These are phyloP conservation scores for Irpex lacteus DNA, from an alignment of 1,284 basidiomycete genomes.

Conservation along the genomic window DNA sequence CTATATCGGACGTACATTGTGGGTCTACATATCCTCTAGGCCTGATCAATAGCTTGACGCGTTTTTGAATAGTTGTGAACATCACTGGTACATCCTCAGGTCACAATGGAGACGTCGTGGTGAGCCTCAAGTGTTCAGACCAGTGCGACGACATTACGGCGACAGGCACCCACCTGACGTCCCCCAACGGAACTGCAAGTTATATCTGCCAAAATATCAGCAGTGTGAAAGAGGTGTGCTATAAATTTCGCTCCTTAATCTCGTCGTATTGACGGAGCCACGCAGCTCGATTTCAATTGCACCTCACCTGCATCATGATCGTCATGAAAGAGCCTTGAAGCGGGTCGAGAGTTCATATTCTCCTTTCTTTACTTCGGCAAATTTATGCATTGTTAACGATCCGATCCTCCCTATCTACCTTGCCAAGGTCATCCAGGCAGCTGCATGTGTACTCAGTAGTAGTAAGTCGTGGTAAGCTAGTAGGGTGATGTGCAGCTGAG, in stretches of 20 bases:
- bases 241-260: background rate
- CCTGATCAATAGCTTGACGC: background rate
- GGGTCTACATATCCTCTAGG: slow-evolving; percentile 3
- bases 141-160: slow-evolving; percentile 38
- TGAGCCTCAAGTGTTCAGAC: slow-evolving; percentile 37
- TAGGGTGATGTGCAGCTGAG: too few species aligned
- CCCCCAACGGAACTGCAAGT: slow-evolving; percentile 32
- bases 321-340: too few species aligned
- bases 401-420: too few species aligned
- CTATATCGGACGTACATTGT: slow-evolving; percentile 42
- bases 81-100: slow-evolving; percentile 39
- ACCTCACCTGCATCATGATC: slow-evolving; percentile 2
- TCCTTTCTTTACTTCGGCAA: too few species aligned
- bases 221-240: slow-evolving; percentile 24
- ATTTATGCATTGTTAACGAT: too few species aligned
- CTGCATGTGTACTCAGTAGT: too few species aligned
- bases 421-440: too few species aligned
- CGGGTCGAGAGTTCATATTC: too few species aligned
- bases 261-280: background rate
- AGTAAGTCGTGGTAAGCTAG: too few species aligned
- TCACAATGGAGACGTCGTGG: slow-evolving; percentile 34
- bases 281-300: slow-evolving; percentile 12
- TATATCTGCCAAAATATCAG: slow-evolving; percentile 44
- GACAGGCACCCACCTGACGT: slow-evolving; percentile 25
- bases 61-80: slow-evolving; percentile 27